Percentiles rank a stretch among this genome's conserved stretches.
Evolutionary conservation across 2,329 filamentous ascomycete species (phyloP).

Genomic region (Beauveria bassiana): DNA sequence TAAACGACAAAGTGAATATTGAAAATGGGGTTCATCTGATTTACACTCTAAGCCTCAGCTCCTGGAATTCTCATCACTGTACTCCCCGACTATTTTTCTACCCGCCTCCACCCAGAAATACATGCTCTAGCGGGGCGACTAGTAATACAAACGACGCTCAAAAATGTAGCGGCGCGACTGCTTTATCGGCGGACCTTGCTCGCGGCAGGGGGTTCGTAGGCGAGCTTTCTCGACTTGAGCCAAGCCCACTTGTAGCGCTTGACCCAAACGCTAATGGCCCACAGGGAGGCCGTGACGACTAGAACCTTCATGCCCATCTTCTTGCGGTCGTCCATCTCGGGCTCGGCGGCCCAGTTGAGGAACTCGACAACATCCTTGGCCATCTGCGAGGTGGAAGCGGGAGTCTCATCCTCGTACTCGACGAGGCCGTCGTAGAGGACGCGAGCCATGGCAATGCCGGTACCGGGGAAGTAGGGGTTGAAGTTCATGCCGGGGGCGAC

Average conservation of each 20-base stretch:
- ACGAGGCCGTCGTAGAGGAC: slow-evolving; percentile 96
- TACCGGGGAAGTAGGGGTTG: slow-evolving; percentile 99
- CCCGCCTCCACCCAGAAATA: slow-evolving; percentile 35
- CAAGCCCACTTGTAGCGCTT: slow-evolving; percentile 99
- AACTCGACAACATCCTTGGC: slow-evolving; percentile 99
- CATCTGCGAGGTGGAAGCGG: slow-evolving; percentile 95
- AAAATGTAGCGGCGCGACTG: slow-evolving; percentile 12
- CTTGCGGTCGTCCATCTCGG: slow-evolving; percentile 99
- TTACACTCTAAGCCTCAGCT: slow-evolving; percentile 39
- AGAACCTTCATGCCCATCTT: slow-evolving; percentile 99
- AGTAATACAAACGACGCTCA: slow-evolving; percentile 29
- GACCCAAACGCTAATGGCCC: slow-evolving; percentile 88
- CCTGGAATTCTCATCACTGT: slow-evolving; percentile 22
- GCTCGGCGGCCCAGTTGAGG: slow-evolving; percentile 98
- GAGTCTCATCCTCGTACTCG: slow-evolving; percentile 95
- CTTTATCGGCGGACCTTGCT: slow-evolving; percentile 42
- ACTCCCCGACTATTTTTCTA: slow-evolving; percentile 26
- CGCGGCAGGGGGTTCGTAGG: slow-evolving; percentile 69
- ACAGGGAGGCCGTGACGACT: slow-evolving; percentile 68
- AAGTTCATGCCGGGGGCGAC: slow-evolving; percentile 93
- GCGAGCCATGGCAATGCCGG: slow-evolving; percentile 97
- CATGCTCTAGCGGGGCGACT: slow-evolving; percentile 35
- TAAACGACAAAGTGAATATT: slow-evolving; percentile 23
- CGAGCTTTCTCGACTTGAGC: slow-evolving; percentile 91
- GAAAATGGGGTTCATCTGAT: slow-evolving; percentile 39